These are phyloP conservation scores for Chamaecrista fasciculata DNA, from an alignment of 306 rosid genomes.

Conservation along the genomic window DNA sequence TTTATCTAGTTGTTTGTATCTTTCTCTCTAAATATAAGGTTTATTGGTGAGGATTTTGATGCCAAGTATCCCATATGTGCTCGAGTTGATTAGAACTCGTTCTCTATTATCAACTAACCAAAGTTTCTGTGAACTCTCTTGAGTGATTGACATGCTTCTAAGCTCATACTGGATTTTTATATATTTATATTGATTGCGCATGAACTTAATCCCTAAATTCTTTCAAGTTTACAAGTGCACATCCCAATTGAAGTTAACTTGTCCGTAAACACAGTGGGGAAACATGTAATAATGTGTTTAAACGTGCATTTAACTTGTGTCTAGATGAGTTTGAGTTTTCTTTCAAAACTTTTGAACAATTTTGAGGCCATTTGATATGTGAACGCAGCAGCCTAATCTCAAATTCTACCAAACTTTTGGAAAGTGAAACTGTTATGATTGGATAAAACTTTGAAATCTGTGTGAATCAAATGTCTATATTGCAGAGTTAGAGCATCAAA, in stretches of 20 bases:
- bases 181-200: not conserved
- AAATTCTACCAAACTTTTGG: not conserved
- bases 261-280: not conserved
- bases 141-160: not conserved
- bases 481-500: not conserved
- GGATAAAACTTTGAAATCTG: not conserved
- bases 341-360: not conserved
- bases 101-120: slow-evolving; percentile 4
- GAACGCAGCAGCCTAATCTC: not conserved
- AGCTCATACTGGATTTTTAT: not conserved
- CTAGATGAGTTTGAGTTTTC: not conserved
- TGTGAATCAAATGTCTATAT: not conserved
- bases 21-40: not conserved
- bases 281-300: too few relatives aligned
- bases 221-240: not conserved
- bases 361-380: not conserved
- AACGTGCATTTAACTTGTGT: not conserved
- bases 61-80: not conserved
- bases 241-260: not conserved
- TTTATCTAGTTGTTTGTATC: not conserved
- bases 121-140: not conserved
- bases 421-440: not conserved
- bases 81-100: not conserved
- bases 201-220: not conserved
- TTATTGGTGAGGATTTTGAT: not conserved